These are phyloP conservation scores for Suillus luteus DNA, from an alignment of 768 basidiomycete genomes.

Conservation along the genomic window DNA sequence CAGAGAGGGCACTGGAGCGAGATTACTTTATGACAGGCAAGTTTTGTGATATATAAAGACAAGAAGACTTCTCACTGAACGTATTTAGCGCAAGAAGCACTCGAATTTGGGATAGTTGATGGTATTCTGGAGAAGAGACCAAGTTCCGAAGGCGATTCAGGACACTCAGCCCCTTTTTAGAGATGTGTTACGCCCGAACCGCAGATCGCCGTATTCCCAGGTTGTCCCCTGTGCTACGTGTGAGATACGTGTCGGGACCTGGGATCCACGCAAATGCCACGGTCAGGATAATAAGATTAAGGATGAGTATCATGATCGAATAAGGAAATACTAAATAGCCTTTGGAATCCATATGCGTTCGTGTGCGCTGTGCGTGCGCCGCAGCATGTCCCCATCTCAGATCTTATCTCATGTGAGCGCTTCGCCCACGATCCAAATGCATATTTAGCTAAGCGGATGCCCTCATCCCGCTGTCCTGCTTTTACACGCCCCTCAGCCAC, in stretches of 20 bases:
- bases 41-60: constrained; percentile 20
- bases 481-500: neutral
- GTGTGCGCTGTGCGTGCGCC: constrained; percentile 18
- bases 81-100: constrained; percentile 76
- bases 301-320: constrained; percentile 15
- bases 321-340: constrained; percentile 17
- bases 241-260: constrained; percentile 4
- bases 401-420: constrained; percentile 17
- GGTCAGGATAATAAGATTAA: too few relatives aligned
- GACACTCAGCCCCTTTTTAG: too few relatives aligned
- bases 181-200: too few relatives aligned
- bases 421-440: neutral
- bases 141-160: constrained; percentile 35
- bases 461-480: constrained; percentile 7
- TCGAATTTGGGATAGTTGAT: constrained; percentile 92
- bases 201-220: too few relatives aligned
- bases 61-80: constrained; percentile 21
- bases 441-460: constrained; percentile 12
- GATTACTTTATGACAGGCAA: constrained; percentile 95
- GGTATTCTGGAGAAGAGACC: constrained; percentile 84
- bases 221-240: neutral
- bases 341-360: constrained; percentile 18
- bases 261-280: neutral
- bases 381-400: constrained; percentile 25
- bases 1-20: constrained; percentile 87